Evolutionary conservation across 768 basidiomycete genomes (phyloP).

Genomic region (Rhizopogon sp.): DNA sequence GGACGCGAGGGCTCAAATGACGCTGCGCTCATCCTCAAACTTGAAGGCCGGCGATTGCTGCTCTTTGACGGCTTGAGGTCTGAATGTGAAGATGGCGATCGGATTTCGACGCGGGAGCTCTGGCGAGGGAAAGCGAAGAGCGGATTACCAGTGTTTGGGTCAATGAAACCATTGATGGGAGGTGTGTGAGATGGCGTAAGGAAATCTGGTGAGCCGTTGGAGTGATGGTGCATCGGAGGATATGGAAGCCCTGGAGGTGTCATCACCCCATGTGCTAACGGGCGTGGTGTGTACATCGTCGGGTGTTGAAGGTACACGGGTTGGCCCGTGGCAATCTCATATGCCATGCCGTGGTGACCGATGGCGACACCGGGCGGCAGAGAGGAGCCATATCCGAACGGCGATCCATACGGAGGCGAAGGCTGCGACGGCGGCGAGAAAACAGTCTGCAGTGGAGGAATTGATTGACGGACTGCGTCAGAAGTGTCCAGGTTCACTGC

Average conservation of each 20-base stretch:
- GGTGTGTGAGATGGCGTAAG: slow-evolving; percentile 54
- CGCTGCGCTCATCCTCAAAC: slow-evolving; percentile 47
- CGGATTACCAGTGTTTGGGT: slow-evolving; percentile 61
- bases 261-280: slow-evolving; percentile 53
- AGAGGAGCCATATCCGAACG: slow-evolving; percentile 53
- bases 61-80: slow-evolving; percentile 20
- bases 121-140: slow-evolving; percentile 73
- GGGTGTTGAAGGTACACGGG: slow-evolving; percentile 67
- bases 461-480: slow-evolving; percentile 30
- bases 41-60: slow-evolving; percentile 26
- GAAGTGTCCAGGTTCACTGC: slow-evolving; percentile 17
- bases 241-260: slow-evolving; percentile 45
- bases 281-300: slow-evolving; percentile 64
- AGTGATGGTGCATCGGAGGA: slow-evolving; percentile 56
- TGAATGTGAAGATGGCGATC: slow-evolving; percentile 42
- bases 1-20: slow-evolving; percentile 43
- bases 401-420: slow-evolving; percentile 63
- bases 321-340: slow-evolving; percentile 78
- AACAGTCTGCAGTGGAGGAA: slow-evolving; percentile 38
- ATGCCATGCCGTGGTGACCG: slow-evolving; percentile 74
- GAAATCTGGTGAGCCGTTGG: slow-evolving; percentile 61
- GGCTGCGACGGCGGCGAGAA: slow-evolving; percentile 35
- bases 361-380: slow-evolving; percentile 71
- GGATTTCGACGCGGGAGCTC: slow-evolving; percentile 69
- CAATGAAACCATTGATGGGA: slow-evolving; percentile 58